Percentiles rank a stretch among this genome's conserved stretches.
Evolutionary conservation across 2,329 filamentous ascomycete genomes (phyloP).

Genomic region (Microdochium bolleyi): DNA sequence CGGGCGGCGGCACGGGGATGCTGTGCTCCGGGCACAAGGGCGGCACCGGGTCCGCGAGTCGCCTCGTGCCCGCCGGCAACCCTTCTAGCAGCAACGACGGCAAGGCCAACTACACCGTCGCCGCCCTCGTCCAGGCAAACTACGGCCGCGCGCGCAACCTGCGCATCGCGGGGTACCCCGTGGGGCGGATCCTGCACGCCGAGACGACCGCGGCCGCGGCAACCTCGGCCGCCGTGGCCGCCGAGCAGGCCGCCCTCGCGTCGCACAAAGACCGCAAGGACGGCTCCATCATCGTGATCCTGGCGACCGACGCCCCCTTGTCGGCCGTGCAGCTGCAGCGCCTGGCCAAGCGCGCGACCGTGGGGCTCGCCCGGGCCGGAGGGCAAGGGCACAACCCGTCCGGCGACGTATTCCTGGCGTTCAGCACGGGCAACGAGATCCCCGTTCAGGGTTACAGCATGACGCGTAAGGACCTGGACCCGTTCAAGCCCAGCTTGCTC

Average conservation of each 20-base stretch:
- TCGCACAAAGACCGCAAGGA: constrained; percentile 39
- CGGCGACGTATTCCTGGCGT: constrained; percentile 60
- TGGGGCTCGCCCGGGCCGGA: constrained; percentile 53
- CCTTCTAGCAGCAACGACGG: constrained; percentile 14
- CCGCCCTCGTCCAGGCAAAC: constrained; percentile 56
- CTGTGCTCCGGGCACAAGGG: constrained; percentile 59
- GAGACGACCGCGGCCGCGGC: constrained; percentile 26
- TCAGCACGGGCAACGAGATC: constrained; percentile 52
- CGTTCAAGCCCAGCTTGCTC: constrained; percentile 26
- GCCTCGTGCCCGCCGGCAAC: constrained; percentile 39
- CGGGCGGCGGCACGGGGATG: constrained; percentile 62
- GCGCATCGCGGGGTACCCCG: constrained; percentile 50
- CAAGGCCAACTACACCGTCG: constrained; percentile 41
- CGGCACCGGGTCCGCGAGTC: constrained; percentile 55
- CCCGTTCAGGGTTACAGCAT: constrained; percentile 27
- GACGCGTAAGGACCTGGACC: constrained; percentile 25
- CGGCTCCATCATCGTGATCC: constrained; percentile 52
- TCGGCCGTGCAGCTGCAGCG: constrained; percentile 47
- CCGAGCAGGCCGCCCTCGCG: constrained; percentile 18
- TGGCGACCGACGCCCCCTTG: constrained; percentile 55
- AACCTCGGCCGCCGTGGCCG: constrained; percentile 10
- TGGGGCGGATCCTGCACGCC: constrained; percentile 47
- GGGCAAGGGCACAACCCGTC: constrained; percentile 54
- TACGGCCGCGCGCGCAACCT: constrained; percentile 52
- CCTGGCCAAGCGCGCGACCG: constrained; percentile 51